phyloP scores from a whole-genome alignment of 2,329 filamentous ascomycete genomes.

The Epichloe elymi region DNA sequence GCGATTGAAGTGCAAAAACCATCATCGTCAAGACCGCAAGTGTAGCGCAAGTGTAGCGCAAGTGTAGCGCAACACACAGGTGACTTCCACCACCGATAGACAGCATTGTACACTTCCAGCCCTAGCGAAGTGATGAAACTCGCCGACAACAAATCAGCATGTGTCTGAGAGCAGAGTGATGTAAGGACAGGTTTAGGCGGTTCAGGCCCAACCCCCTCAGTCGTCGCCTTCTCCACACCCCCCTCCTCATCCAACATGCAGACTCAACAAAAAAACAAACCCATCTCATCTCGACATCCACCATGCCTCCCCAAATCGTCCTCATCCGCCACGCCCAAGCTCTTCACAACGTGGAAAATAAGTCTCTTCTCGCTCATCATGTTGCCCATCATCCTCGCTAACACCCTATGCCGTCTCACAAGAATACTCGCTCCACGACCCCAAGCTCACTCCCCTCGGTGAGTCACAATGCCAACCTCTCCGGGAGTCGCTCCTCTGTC shows the following conservation, averaged over 20 bases:
- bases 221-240: not conserved
- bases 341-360: slow-evolving; percentile 40
- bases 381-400: slow-evolving; percentile 1
- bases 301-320: slow-evolving; percentile 51
- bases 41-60: not conserved
- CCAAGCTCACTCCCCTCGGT: slow-evolving; percentile 35
- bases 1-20: slow-evolving; percentile 7
- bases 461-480: slow-evolving; percentile 33
- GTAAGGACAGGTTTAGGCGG: too few relatives aligned
- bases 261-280: not conserved
- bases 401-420: slow-evolving; percentile 18
- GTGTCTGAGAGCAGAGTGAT: too few relatives aligned
- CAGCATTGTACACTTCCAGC: too few relatives aligned
- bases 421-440: slow-evolving; percentile 36
- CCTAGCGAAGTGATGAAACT: too few relatives aligned
- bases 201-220: too few relatives aligned
- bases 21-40: not conserved
- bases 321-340: slow-evolving; percentile 81
- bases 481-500: slow-evolving; percentile 26
- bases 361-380: slow-evolving; percentile 16
- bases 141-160: too few relatives aligned
- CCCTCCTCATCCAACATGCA: not conserved
- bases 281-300: not conserved
- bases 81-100: too few relatives aligned
- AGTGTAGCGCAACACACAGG: too few relatives aligned